Percentiles rank a stretch among this genome's conserved stretches.
These are phyloP conservation scores for Xylaria curta DNA, from an alignment of 495 filamentous ascomycete species.

Conservation along the genomic window DNA sequence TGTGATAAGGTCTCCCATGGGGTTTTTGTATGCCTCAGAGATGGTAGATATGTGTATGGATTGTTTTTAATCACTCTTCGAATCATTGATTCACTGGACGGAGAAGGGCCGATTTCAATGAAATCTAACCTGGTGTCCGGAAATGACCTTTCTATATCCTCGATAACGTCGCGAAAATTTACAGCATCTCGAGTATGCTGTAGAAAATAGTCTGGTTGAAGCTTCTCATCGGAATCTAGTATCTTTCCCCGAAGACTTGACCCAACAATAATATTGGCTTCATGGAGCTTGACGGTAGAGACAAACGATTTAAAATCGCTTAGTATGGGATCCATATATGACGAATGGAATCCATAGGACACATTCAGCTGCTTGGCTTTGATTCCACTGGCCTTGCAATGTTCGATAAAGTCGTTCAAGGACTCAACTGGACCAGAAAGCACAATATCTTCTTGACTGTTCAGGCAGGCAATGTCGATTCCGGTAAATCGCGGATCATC, in stretches of 20 bases:
- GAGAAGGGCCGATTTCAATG: constrained; percentile 25
- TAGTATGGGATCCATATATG: constrained; percentile 30
- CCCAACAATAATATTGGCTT: background rate
- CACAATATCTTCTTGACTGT: constrained; percentile 30
- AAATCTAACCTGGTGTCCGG: constrained; percentile 2
- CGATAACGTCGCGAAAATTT: constrained; percentile 4
- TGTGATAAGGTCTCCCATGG: constrained; percentile 22
- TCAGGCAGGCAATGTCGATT: constrained; percentile 30
- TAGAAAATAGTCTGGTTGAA: constrained; percentile 19
- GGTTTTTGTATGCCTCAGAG: constrained; percentile 13
- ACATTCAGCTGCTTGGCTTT: constrained; percentile 26
- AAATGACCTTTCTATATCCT: constrained; percentile 15
- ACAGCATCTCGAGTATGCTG: constrained; percentile 22
- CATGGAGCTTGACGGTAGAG: background rate
- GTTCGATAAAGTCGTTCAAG: constrained; percentile 15
- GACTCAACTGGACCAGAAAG: constrained; percentile 28
- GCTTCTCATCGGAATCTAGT: background rate
- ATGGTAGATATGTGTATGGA: constrained; percentile 14
- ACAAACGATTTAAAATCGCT: constrained; percentile 11
- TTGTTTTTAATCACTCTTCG: background rate
- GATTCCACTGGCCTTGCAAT: constrained; percentile 19
- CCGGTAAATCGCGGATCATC: background rate
- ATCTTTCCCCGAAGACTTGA: constrained; percentile 23
- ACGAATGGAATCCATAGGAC: constrained; percentile 31
- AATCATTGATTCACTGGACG: constrained; percentile 18